Base-by-base conservation (phyloP, 371 early-diverging fungal species). In the Mucor plumbeus region DNA sequence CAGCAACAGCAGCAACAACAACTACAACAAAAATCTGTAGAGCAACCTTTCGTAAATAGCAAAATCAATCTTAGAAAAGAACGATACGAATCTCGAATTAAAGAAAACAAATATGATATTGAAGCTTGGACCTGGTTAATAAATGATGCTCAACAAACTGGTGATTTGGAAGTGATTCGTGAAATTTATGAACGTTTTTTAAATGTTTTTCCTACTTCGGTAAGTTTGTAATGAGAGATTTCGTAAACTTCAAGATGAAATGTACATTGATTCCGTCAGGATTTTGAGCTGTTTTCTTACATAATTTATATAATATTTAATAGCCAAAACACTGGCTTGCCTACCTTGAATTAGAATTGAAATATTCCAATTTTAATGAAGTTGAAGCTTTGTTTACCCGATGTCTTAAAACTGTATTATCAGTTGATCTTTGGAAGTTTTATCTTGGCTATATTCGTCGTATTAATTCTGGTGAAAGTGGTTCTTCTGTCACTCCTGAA, bases 381-480 rank as follows among this genome's bases (percentile, higher is more conserved):
- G 91, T 95, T 33, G 95, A 95, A 75, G 77, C 86, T n/a, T 78
- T 98, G 19, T 98, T 97, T 71, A 90, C 87, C 33, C 86, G 90
- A 41, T 95, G 94, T 71, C 87, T 97, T 54, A 87, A 88, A 61
- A 83, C 84, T 31, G 92, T 95, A 7, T 86, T 90, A 10, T 91
- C 93, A 7, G 90, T 98, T 38, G 96, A 94, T 38, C 83, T 97
- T 11, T 96, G 94, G 92, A 87, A 90, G 68, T 88, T 88, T 72
- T 98, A 98, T 78, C 77, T 97, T 61, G 88, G 87, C 68, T 97
- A 97, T 74, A 93, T 97, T 63, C 87, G 89, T 54, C 82, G 88
- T 19, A 90, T 86, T 68, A 94, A 97, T 76, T 75, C 77, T 66
- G 77, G 85, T 59, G 74, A 79, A 71, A 81, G 80, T 55, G 79